Evolutionary conservation across 352 stramenopile species (phyloP), one percentile per base, ranked within the genome.

Genomic region (Phytophthora pluvialis): DNA sequence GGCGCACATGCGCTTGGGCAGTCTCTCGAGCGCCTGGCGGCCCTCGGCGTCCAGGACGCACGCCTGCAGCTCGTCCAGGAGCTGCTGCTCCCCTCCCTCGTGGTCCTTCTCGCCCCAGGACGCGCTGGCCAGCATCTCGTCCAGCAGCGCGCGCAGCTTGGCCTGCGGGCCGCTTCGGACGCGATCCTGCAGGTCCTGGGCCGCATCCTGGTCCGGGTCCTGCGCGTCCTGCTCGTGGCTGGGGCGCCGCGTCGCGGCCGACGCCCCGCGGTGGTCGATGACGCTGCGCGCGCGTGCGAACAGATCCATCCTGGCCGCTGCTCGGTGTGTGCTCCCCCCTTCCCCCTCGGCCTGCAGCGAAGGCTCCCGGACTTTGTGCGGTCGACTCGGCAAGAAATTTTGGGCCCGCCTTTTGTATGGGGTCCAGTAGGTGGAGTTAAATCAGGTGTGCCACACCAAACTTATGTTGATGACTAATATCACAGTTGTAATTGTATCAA

Each of bases 1-100:
- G 40, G 90, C 89, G 55, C 90, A 97, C 81, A 97, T 95, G 70
- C 88, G 85, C 66, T 95, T 95, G 46, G 85, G 84, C 44, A 93
- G 64, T 47, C 80, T 72, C 60, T 89, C 75, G 18, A 93, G 73
- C 47, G 64, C 75, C 13, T 67, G 62, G 15, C 73, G 68, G 26
- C 62, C 72, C 42, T 70, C 66, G 10, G 79, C 81, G 55, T 90
- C 81, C 53, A 91, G 43, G 18, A 91, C 81, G 46, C 80, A 90
- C 29, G 38, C 70, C 50, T 84, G 79, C 25, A 93, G 72, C 60
- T 81, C 72, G 16, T 75, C 45, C 25, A 93, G 60, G 53, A 86
- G 62, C 3, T 74, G 56, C 2, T 55, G 73, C 66, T 91, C 75
- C 28, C 76, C 74, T 32, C 67, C 65, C 46, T 89, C 81, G 52